phyloP scores from a whole-genome alignment of 805 yeast genomes.

The Kazachstania viticola region DNA sequence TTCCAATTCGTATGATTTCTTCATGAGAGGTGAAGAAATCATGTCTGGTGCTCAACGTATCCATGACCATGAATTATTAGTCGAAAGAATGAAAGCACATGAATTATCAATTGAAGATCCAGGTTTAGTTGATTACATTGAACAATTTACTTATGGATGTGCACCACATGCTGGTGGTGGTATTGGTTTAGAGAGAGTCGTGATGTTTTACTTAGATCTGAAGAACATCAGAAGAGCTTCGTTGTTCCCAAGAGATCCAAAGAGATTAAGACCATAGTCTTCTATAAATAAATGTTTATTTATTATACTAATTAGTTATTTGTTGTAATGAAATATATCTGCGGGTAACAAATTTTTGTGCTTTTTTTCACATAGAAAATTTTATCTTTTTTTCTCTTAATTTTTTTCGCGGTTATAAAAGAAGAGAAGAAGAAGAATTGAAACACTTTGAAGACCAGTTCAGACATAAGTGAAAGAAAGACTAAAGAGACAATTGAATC shows the following conservation, averaged over 20 bases:
- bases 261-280: slow-evolving; percentile 70
- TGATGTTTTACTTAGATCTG: slow-evolving; percentile 94
- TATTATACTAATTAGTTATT: too few species aligned
- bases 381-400: too few species aligned
- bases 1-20: slow-evolving; percentile 97
- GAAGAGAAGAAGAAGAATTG: too few species aligned
- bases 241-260: slow-evolving; percentile 97
- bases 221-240: slow-evolving; percentile 98
- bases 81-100: slow-evolving; percentile 70
- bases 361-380: too few species aligned
- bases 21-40: slow-evolving; percentile 99
- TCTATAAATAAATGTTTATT: neutral
- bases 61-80: slow-evolving; percentile 79
- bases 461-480: neutral
- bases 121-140: slow-evolving; percentile 83
- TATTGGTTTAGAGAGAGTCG: slow-evolving; percentile 96
- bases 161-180: slow-evolving; percentile 99
- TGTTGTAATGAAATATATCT: too few species aligned
- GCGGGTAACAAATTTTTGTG: too few species aligned
- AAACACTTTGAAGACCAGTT: too few species aligned
- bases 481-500: neutral
- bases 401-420: too few species aligned
- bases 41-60: slow-evolving; percentile 99
- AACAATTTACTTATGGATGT: slow-evolving; percentile 90
- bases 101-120: slow-evolving; percentile 71